A percentile compares a stretch with the other conserved stretches of the same genome.
phyloP scores from a whole-genome alignment of 208 protist species.

The Acanthamoeba castellanii region DNA sequence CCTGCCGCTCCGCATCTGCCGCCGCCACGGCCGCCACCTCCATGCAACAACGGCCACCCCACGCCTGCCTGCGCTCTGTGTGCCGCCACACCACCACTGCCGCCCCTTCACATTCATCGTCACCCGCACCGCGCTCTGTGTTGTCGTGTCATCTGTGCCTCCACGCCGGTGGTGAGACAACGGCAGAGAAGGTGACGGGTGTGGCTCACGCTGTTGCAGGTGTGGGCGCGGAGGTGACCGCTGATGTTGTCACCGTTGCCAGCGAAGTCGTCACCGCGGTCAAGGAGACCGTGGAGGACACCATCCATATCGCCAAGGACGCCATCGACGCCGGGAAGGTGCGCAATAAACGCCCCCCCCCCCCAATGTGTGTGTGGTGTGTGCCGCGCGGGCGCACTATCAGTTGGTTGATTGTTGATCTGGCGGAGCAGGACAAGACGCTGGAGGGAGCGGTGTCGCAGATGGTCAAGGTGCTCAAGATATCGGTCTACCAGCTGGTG shows the following conservation, averaged over 20 bases:
- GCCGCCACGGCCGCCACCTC: neutral
- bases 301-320: slow-evolving; percentile 1
- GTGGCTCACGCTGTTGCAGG: neutral
- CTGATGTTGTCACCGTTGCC: neutral
- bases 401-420: neutral
- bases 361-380: no score
- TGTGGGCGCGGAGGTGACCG: neutral
- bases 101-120: no score
- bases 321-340: slow-evolving; percentile 38
- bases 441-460: slow-evolving; percentile 39
- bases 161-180: neutral
- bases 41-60: neutral
- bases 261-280: neutral
- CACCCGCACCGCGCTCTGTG: no score
- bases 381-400: neutral
- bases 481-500: slow-evolving; percentile 17
- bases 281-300: slow-evolving; percentile 12
- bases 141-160: no score
- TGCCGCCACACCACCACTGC: no score
- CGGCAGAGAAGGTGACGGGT: neutral
- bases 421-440: neutral
- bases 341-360: neutral
- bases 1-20: neutral
- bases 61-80: neutral
- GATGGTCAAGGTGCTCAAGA: slow-evolving; percentile 54